Base-by-base conservation (phyloP, 1,284 basidiomycete genomes). In the Trichosporon asahii region DNA sequence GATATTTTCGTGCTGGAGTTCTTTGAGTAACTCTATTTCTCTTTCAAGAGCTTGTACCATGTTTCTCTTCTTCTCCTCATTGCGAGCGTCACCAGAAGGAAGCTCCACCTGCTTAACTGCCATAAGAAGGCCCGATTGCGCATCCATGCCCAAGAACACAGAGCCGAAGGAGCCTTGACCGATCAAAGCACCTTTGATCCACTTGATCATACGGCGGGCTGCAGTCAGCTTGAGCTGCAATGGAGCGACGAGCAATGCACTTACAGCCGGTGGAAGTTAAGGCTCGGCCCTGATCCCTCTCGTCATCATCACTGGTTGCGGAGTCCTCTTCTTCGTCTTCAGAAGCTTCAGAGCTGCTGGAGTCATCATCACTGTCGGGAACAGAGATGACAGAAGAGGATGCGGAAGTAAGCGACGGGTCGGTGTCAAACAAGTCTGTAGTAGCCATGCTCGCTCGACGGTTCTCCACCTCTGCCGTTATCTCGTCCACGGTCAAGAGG, bases 91-190 rank as follows among this genome's bases (percentile, higher is more conserved):
- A 18, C 92, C 91, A 1, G 72, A 73, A 0, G 94, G 93, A 31
- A 99, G 87, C 78, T 98, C 94, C 64, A 99, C 97, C 86, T 99
- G 96, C 85, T 99, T 99, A 74, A 99, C 97, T 29, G 97, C 97
- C 97, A 99, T 99, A 71, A 99, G 87, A 12, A 95, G 86, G 33
- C 97, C 97, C 64, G 89, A 93, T 44, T 91, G 88, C 0, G 95
- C 93, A 83, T 98, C 95, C 95, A 99, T 98, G 40, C 95, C 97
- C 15, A 99, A 89, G 83, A 94, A 97, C 31, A 97, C 95, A 76
- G 93, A 92, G 46, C 95, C 95, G 79, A 97, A 98, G 0, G 95
- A 95, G 3, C 97, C 97, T 25, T 94, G 92, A 68, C 97, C 97
- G 76, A 99, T 98, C 73, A 99, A 88, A 2, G 96, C 96, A 66